Conservation (phyloP, 2,329 filamentous ascomycete species). For the Xylariaceae sp. region DNA sequence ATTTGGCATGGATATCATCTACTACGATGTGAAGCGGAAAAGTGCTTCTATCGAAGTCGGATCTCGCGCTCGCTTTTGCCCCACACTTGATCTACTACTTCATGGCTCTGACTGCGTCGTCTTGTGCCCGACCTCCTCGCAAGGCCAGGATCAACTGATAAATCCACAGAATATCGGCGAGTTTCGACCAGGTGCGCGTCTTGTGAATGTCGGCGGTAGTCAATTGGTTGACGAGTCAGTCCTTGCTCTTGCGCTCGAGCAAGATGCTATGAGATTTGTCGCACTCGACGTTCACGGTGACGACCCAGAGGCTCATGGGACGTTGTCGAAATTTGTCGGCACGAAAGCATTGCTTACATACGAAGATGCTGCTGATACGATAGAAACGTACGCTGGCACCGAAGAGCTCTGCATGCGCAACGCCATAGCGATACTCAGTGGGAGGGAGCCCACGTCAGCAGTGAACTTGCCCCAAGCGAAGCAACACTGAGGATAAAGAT, state of each 20-base stretch:
- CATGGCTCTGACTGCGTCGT: slow-evolving; percentile 57
- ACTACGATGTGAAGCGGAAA: slow-evolving; percentile 58
- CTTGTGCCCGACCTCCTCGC: slow-evolving; percentile 53
- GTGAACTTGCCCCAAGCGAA: too few species aligned
- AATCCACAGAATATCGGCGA: slow-evolving; percentile 43
- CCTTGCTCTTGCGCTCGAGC: slow-evolving; percentile 56
- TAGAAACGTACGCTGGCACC: slow-evolving; percentile 65
- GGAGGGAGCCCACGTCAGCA: too few species aligned
- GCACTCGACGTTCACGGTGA: slow-evolving; percentile 64
- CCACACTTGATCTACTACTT: slow-evolving; percentile 51
- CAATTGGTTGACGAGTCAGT: slow-evolving; percentile 64
- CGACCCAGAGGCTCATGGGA: slow-evolving; percentile 44
- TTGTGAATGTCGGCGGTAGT: slow-evolving; percentile 67
- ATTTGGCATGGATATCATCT: slow-evolving; percentile 67
- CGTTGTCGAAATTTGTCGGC: slow-evolving; percentile 29
- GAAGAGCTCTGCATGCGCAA: slow-evolving; percentile 42
- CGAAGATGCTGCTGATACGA: slow-evolving; percentile 65
- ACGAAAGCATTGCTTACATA: slow-evolving; percentile 58
- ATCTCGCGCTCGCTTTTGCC: slow-evolving; percentile 49
- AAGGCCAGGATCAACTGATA: slow-evolving; percentile 45
- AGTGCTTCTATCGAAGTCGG: slow-evolving; percentile 39
- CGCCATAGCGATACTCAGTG: too few species aligned
- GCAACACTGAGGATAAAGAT: too few species aligned
- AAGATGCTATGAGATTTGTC: slow-evolving; percentile 47
- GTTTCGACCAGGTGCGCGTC: slow-evolving; percentile 54